Evolutionary conservation across 2,329 filamentous ascomycete species (phyloP).

Genomic region (Exserohilum turcica): DNA sequence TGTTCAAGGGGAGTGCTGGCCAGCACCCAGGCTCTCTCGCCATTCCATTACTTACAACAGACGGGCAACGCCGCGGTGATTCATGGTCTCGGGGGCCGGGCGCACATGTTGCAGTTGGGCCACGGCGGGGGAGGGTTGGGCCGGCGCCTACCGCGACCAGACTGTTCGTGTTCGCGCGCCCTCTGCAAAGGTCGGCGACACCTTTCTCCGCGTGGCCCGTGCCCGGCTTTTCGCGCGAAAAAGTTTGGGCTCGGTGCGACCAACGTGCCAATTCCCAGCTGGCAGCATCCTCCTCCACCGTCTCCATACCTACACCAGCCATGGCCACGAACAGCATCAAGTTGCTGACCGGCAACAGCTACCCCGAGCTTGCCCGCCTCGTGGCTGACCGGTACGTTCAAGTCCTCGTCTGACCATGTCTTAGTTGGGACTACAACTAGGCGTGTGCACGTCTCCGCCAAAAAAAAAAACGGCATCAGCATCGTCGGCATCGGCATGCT

Average conservation of each 20-base stretch:
- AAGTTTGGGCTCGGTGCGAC: conserved; percentile 24
- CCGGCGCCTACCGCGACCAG: conserved; percentile 4
- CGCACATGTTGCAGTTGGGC: neutral
- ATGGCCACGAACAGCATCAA: conserved; percentile 79
- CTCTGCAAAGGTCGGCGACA: conserved; percentile 20
- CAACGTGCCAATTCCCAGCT: conserved; percentile 20
- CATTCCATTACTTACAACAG: no score
- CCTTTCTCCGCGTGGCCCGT: conserved; percentile 30
- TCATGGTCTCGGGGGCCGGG: neutral
- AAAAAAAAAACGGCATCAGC: no score
- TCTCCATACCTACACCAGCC: conserved; percentile 21
- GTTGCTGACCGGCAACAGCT: conserved; percentile 75
- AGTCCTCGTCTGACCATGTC: conserved; percentile 7
- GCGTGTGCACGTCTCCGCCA: conserved; percentile 13
- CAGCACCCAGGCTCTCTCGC: no score
- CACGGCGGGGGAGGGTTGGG: conserved; percentile 6
- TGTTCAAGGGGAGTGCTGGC: neutral
- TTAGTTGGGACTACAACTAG: conserved; percentile 12
- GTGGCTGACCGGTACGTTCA: conserved; percentile 67
- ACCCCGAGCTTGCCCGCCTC: conserved; percentile 71
- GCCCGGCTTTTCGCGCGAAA: conserved; percentile 23
- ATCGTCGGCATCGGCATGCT: neutral
- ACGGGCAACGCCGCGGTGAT: neutral
- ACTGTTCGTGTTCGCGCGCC: neutral
- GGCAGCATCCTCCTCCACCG: conserved; percentile 23